Evolutionary conservation across 1,139 yeast species (phyloP).

Genomic region (Diutina rugosa): DNA sequence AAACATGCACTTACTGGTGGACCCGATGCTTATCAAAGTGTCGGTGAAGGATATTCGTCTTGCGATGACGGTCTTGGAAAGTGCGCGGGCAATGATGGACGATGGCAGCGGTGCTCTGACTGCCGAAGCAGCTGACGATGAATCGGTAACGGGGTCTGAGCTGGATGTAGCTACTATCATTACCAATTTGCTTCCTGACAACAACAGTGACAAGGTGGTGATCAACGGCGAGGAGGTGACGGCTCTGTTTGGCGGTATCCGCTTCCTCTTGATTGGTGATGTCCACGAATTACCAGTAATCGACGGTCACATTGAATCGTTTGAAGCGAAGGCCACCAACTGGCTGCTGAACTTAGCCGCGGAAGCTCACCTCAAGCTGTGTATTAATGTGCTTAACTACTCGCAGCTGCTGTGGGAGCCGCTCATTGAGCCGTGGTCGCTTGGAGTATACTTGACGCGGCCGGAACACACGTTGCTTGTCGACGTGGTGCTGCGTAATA

Average conservation of each 20-base stretch:
- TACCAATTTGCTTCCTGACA: neutral
- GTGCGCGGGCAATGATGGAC: conserved; percentile 37
- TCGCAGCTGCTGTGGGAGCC: conserved; percentile 97
- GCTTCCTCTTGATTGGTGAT: conserved; percentile 85
- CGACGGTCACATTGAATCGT: conserved; percentile 69
- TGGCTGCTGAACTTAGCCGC: conserved; percentile 88
- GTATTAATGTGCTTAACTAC: conserved; percentile 75
- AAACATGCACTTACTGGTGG: conserved; percentile 57
- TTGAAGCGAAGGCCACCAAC: conserved; percentile 57
- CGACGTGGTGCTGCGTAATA: conserved; percentile 59
- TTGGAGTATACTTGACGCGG: conserved; percentile 47
- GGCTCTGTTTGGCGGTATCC: conserved; percentile 66
- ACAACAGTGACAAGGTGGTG: conserved; percentile 11
- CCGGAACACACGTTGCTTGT: conserved; percentile 27
- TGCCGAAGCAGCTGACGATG: neutral
- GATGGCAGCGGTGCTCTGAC: conserved; percentile 3
- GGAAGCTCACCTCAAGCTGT: conserved; percentile 55
- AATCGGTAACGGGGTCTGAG: neutral
- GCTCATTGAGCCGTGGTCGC: conserved; percentile 75
- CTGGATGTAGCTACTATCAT: neutral
- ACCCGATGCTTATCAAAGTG: conserved; percentile 68
- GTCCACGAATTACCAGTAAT: conserved; percentile 87
- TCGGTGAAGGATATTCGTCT: conserved; percentile 80
- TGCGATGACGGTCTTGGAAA: conserved; percentile 61
- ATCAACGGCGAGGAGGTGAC: conserved; percentile 62